A percentile compares a stretch with the other conserved stretches of the same genome.
phyloP scores from a whole-genome alignment of 75 land plant genomes.

The Adiantum capillusveneris region DNA sequence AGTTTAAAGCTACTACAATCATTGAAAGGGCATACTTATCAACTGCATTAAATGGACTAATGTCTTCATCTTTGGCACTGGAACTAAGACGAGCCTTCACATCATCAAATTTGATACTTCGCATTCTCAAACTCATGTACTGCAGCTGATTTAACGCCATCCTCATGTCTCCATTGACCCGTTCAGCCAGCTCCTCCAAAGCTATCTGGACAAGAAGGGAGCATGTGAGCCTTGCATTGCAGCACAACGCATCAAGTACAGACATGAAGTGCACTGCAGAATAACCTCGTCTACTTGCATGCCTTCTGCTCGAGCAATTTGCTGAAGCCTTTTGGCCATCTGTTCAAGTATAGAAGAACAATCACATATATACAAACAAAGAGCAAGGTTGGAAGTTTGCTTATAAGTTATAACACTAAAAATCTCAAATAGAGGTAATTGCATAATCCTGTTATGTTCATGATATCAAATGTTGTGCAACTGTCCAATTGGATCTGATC shows the following conservation, averaged over 20 bases:
- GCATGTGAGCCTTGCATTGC: neutral
- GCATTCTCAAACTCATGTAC: slow-evolving; percentile 78
- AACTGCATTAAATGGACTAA: slow-evolving; percentile 91
- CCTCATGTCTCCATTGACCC: slow-evolving; percentile 96
- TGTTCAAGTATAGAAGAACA: no score
- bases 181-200: slow-evolving; percentile 90
- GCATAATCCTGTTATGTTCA: no score
- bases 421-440: no score
- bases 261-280: neutral
- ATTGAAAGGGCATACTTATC: slow-evolving; percentile 74
- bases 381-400: no score
- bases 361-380: no score
- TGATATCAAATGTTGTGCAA: no score
- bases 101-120: slow-evolving; percentile 73
- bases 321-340: slow-evolving; percentile 93
- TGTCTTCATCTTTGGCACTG: slow-evolving; percentile 90
- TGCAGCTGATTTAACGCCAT: slow-evolving; percentile 96
- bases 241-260: no score
- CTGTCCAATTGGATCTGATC: no score
- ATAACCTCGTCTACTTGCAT: slow-evolving; percentile 76
- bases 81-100: slow-evolving; percentile 59
- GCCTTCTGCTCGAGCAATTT: slow-evolving; percentile 75
- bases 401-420: no score
- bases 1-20: no score
- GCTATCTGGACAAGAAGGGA: slow-evolving; percentile 40